Conservation (phyloP, 2,329 filamentous ascomycete genomes). For the Pseudogymnoascus sp. region DNA sequence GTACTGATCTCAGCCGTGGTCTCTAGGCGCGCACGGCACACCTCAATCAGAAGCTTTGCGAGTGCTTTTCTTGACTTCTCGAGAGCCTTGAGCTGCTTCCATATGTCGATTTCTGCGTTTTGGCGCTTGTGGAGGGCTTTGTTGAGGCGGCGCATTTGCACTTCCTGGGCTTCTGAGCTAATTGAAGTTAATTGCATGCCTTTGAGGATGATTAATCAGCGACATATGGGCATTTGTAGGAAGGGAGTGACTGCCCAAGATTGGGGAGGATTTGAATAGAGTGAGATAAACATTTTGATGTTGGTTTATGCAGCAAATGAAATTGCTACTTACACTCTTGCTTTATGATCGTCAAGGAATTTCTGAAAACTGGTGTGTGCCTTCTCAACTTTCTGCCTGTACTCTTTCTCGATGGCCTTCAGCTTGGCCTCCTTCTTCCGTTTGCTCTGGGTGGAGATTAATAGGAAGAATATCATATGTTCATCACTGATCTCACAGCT, state of each 20-base stretch:
- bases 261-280: background rate
- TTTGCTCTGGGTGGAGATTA: constrained; percentile 16
- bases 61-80: background rate
- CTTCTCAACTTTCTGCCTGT: constrained; percentile 19
- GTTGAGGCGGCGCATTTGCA: background rate
- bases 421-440: constrained; percentile 21
- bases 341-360: constrained; percentile 18
- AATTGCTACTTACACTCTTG: constrained; percentile 20
- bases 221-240: background rate
- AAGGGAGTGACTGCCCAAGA: background rate
- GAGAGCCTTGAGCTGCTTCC: background rate
- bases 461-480: background rate
- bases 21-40: background rate
- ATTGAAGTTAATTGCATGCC: background rate
- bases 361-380: constrained; percentile 18
- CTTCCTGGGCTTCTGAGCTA: background rate
- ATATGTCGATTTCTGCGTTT: background rate
- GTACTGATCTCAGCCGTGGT: background rate
- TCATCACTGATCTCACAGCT: constrained; percentile 12
- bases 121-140: background rate
- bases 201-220: background rate
- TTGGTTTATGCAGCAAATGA: background rate
- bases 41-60: background rate
- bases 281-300: background rate
- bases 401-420: constrained; percentile 20